Base-by-base conservation (phyloP, 257 asterid genomes). In the Osmanthus fragrans region DNA sequence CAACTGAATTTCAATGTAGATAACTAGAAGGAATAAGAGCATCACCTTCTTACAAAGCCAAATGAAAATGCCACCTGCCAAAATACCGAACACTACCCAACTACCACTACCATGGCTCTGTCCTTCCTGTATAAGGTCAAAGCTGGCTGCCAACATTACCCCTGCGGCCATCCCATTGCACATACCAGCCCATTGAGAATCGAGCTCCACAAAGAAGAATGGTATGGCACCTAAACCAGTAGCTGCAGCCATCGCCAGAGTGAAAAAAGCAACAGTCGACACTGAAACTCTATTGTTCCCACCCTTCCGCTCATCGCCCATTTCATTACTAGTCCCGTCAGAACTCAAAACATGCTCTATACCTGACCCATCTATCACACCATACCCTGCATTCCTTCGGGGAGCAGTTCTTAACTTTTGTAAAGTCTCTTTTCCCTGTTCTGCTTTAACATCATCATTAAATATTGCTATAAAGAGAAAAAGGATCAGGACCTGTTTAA, bases 161-260 rank as follows among this genome's bases (percentile, higher is more conserved):
- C 99, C 99, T 40, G 96, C 97, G 71, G 99, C 99, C 92, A 93
- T 93, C 70, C 99, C 99, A 18, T 96, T 96, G 90, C 99, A 96
- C 77, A 96, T 83, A 70, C 99, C 99, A 40, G 97, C 92, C 98
- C 97, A 93, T 47, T 96, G 96, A 67, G 99, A 88, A 86, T 96
- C 98, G 63, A 96, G 96, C 89, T 93, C 98, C 80, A 96, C 90
- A 80, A 96, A 96, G 84, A 96, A 96, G 87, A 96, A 96, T 25
- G 99, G 99, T 64, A 93, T 66, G 37, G 99, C 96, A 77, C 99
- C 99, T 84, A 96, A 90, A 83, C 99, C 99, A 80, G 97, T 92
- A 40, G 99, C 98, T 37, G 95, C 98, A 81, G 99, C 99, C 99
- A 96, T 96, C 69, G 92, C 96, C 80, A 96, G 69, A 0, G 99